Conservation (phyloP, 176 grass and related monocot genomes). For the Musa troglodytarum region DNA sequence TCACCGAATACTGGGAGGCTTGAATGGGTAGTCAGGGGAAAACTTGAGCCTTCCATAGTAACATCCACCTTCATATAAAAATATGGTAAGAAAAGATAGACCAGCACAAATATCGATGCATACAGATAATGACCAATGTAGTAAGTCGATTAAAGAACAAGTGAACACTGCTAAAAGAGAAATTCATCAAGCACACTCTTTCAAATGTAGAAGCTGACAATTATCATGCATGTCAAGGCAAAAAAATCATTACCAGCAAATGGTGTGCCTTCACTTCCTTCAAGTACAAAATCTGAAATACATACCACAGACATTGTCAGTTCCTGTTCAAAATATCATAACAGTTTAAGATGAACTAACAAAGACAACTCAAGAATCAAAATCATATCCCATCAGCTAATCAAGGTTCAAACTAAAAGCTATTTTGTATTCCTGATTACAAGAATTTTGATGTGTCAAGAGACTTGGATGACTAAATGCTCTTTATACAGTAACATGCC, state of each 20-base stretch:
- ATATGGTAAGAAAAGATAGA: not conserved
- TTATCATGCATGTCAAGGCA: not conserved
- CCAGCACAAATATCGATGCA: not conserved
- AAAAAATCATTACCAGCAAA: slow-evolving; percentile 61
- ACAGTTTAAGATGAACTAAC: not conserved
- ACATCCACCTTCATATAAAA: slow-evolving; percentile 61
- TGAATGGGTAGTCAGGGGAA: slow-evolving; percentile 89
- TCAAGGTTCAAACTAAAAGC: not conserved
- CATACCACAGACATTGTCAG: slow-evolving; percentile 2
- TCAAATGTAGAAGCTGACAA: not conserved
- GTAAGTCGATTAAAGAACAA: not conserved
- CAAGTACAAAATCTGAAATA: slow-evolving; percentile 90
- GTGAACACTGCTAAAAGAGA: not conserved
- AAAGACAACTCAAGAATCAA: not conserved
- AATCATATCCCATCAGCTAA: not conserved
- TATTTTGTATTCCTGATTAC: not conserved
- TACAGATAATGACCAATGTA: not conserved
- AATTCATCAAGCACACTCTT: not conserved
- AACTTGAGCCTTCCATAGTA: slow-evolving; percentile 99
- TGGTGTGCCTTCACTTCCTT: slow-evolving; percentile 89
- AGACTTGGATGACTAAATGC: not conserved
- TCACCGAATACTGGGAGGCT: slow-evolving; percentile 96
- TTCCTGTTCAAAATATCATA: not conserved
- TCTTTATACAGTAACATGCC: too few species aligned
- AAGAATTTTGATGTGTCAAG: not conserved